A percentile compares a stretch with the other conserved stretches of the same genome.
phyloP scores from a whole-genome alignment of 192 early-diverging fungal species.

The Helicostylum pulchrum region DNA sequence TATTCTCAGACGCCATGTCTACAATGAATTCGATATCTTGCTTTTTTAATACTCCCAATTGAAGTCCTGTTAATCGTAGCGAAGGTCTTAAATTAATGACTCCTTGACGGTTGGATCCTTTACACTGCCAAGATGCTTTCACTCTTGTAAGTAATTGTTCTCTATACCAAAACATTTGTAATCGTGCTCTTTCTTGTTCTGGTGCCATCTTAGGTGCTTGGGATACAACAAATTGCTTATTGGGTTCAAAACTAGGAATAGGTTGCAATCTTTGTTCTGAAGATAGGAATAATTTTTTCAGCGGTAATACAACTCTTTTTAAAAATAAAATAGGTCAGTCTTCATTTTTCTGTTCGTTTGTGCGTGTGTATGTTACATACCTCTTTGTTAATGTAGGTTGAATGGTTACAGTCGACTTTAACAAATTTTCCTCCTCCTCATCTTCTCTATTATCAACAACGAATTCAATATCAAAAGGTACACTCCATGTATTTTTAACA shows the following conservation, averaged over 20 bases:
- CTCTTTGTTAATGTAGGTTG: constrained; percentile 32
- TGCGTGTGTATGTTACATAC: background rate
- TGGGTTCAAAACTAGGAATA: constrained; percentile 51
- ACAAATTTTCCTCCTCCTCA: constrained; percentile 6
- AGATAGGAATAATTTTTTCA: constrained; percentile 56
- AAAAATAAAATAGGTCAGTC: no score
- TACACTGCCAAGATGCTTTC: constrained; percentile 45
- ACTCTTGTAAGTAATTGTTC: constrained; percentile 61
- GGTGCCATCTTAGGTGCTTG: constrained; percentile 43
- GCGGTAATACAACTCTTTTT: constrained; percentile 43
- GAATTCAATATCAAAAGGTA: constrained; percentile 72
- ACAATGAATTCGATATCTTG: constrained; percentile 63
- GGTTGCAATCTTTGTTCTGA: constrained; percentile 42
- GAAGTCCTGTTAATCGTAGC: constrained; percentile 48
- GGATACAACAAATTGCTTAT: constrained; percentile 78
- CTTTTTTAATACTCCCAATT: constrained; percentile 56
- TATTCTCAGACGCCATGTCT: constrained; percentile 9
- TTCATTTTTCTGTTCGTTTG: no score
- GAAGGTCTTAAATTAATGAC: constrained; percentile 51
- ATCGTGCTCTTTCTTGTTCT: constrained; percentile 38
- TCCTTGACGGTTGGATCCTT: constrained; percentile 48
- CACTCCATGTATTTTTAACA: constrained; percentile 70
- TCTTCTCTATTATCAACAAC: constrained; percentile 62
- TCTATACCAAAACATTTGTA: constrained; percentile 73
- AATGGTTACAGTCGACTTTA: constrained; percentile 17